Evolutionary conservation across 805 yeast species (phyloP).

Genomic region (Candida ovalis): DNA sequence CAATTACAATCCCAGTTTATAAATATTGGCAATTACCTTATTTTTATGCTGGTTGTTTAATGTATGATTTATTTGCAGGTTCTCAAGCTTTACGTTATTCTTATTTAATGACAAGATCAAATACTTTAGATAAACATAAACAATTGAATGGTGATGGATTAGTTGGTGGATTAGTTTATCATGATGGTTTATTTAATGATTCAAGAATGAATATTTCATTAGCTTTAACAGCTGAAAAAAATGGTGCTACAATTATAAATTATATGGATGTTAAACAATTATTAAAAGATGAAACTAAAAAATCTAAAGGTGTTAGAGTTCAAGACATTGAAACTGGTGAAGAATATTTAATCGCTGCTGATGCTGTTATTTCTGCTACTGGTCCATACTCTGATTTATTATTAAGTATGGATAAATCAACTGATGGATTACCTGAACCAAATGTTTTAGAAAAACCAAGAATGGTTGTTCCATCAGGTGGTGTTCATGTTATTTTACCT

Average conservation of each 20-base stretch:
- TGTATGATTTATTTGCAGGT: conserved; percentile 93
- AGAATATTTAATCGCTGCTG: conserved; percentile 58
- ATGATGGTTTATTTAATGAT: conserved; percentile 93
- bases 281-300: conserved; percentile 56
- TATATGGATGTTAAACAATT: conserved; percentile 79
- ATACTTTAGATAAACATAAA: conserved; percentile 75
- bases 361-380: conserved; percentile 83
- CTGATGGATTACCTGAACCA: conserved; percentile 54
- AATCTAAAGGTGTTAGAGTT: conserved; percentile 73
- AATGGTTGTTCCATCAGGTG: conserved; percentile 93
- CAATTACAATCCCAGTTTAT: conserved; percentile 95
- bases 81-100: conserved; percentile 76
- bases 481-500: conserved; percentile 90
- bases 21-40: conserved; percentile 95
- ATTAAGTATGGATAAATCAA: conserved; percentile 79
- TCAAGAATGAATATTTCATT: conserved; percentile 84
- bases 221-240: conserved; percentile 78
- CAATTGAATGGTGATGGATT: conserved; percentile 74
- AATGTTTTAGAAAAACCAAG: conserved; percentile 39
- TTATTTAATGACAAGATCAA: conserved; percentile 62
- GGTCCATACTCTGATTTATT: conserved; percentile 88
- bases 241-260: conserved; percentile 88
- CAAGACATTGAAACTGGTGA: conserved; percentile 67
- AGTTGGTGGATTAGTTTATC: conserved; percentile 90
- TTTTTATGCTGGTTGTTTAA: conserved; percentile 84